These are phyloP conservation scores for Rhodotorula glutinis DNA, from an alignment of 1,284 basidiomycete genomes.

Conservation along the genomic window DNA sequence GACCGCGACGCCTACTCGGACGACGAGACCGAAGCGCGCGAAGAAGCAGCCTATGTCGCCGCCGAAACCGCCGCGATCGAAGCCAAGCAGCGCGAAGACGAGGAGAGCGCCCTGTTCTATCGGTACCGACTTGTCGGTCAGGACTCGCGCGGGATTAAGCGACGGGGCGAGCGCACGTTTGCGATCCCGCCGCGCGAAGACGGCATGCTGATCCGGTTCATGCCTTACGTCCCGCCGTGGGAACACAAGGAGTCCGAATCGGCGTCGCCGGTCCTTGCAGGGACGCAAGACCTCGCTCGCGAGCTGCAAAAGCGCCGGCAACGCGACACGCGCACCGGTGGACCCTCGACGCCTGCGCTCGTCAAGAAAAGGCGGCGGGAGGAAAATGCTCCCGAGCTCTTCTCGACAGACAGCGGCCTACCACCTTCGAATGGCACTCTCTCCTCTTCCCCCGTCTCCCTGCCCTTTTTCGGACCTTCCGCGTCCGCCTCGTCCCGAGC, in stretches of 20 bases:
- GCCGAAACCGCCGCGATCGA: not conserved
- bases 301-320: not conserved
- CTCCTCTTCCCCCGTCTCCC: not conserved
- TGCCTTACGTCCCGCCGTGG: slow-evolving; percentile 16
- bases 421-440: too few species aligned
- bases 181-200: slow-evolving; percentile 3
- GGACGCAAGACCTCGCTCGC: not conserved
- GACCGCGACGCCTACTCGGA: slow-evolving; percentile 27
- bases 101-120: slow-evolving; percentile 6
- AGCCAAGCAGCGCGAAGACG: slow-evolving; percentile 6
- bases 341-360: not conserved
- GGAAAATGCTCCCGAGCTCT: not conserved
- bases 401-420: not conserved
- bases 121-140: not conserved
- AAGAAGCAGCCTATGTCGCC: not conserved
- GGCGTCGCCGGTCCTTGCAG: not conserved
- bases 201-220: slow-evolving; percentile 19
- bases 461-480: not conserved
- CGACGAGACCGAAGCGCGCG: slow-evolving; percentile 20
- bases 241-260: not conserved
- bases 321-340: not conserved
- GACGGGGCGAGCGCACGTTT: slow-evolving; percentile 4
- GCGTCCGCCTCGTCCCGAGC: not conserved
- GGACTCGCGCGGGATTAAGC: not conserved
- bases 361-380: slow-evolving; percentile 7